These are phyloP conservation scores for Malassezia pachydermatis DNA, from an alignment of 1,284 basidiomycete species.

Conservation along the genomic window DNA sequence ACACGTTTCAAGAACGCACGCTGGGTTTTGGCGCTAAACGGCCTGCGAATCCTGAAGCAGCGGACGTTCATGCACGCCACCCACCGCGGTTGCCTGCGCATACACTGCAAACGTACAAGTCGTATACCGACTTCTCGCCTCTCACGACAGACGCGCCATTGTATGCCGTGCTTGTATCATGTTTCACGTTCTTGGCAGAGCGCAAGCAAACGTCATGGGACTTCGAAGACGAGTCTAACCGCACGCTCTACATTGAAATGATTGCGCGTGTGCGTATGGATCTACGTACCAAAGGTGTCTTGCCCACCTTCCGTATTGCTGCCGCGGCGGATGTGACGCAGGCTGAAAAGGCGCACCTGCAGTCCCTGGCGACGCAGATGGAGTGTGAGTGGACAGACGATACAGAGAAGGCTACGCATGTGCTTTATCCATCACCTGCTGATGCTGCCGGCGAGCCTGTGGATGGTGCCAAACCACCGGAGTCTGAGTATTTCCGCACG, in stretches of 20 bases:
- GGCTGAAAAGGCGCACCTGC: conserved; percentile 33
- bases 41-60: conserved; percentile 25
- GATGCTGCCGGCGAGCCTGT: conserved; percentile 16
- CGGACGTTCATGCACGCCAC: conserved; percentile 23
- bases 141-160: conserved; percentile 26
- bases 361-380: conserved; percentile 27
- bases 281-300: conserved; percentile 22
- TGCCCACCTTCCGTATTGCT: conserved; percentile 27
- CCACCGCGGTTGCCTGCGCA: conserved; percentile 36
- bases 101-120: conserved; percentile 31
- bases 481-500: conserved; percentile 44
- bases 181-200: conserved; percentile 26
- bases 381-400: conserved; percentile 39
- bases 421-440: conserved; percentile 30
- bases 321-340: conserved; percentile 29
- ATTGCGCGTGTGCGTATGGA: conserved; percentile 28
- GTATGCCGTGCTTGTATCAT: conserved; percentile 23
- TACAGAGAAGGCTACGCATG: conserved; percentile 28
- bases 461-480: conserved; percentile 3
- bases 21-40: conserved; percentile 30
- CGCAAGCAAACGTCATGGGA: conserved; percentile 25
- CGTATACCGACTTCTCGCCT: conserved; percentile 22
- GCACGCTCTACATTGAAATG: conserved; percentile 27
- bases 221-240: conserved; percentile 24
- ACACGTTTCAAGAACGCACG: conserved; percentile 35